Conservation (phyloP, 2,329 filamentous ascomycete genomes). For the Pseudopyricularia cyperi region DNA sequence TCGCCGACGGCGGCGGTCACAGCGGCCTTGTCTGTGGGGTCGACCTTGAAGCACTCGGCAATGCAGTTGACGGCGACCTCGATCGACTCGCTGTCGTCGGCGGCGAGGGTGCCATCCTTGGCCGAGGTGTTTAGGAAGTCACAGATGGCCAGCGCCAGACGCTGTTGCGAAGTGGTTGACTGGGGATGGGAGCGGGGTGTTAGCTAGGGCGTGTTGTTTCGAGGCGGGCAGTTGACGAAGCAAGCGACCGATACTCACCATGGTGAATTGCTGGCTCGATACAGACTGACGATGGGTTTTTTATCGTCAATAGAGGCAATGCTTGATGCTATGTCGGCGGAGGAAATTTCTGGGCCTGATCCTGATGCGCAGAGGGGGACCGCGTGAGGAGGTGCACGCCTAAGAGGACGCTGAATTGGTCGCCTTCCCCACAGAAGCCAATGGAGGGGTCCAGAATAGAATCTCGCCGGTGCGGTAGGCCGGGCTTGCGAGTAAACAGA, state of each 20-base stretch:
- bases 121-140: conserved; percentile 81
- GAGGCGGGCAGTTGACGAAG: background rate
- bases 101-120: conserved; percentile 74
- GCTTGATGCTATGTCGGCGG: background rate
- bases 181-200: conserved; percentile 7
- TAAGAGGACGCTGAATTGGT: background rate
- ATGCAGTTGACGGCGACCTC: conserved; percentile 94
- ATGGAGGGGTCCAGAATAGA: conserved; percentile 5
- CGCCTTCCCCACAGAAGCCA: background rate
- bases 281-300: background rate
- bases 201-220: background rate
- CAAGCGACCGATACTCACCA: background rate
- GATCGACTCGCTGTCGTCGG: conserved; percentile 85
- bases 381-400: no score
- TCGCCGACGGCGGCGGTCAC: conserved; percentile 66
- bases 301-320: background rate
- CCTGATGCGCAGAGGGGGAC: background rate
- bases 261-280: background rate
- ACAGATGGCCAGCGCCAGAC: conserved; percentile 91
- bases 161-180: conserved; percentile 51
- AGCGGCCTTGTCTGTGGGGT: conserved; percentile 62
- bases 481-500: background rate
- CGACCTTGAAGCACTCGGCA: conserved; percentile 87
- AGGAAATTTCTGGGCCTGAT: no score
- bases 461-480: background rate